Percentiles rank a stretch among this genome's conserved stretches.
phyloP scores from a whole-genome alignment of 768 basidiomycete species.

The Pleurotus tuber-regium region DNA sequence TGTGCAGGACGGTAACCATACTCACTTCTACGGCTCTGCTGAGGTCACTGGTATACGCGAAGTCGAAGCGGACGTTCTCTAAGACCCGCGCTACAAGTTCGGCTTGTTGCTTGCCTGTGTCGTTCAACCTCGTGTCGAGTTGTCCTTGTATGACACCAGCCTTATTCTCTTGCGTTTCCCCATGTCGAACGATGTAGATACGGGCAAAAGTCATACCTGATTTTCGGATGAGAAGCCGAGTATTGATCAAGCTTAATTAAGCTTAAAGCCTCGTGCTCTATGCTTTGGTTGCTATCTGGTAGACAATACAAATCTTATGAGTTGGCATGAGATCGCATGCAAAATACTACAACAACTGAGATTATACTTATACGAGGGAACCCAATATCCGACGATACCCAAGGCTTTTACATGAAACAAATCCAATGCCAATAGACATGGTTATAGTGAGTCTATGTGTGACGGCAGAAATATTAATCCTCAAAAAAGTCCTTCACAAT shows the following conservation, averaged over 20 bases:
- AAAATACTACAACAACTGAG: no score
- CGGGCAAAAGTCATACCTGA: constrained; percentile 38
- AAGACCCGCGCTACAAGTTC: constrained; percentile 51
- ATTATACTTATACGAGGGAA: no score
- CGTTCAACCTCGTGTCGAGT: constrained; percentile 65
- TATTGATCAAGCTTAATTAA: no score
- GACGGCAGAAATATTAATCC: constrained; percentile 8
- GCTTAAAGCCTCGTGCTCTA: no score
- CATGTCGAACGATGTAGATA: constrained; percentile 72
- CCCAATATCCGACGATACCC: no score
- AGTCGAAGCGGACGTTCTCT: constrained; percentile 50
- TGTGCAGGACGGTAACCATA: constrained; percentile 12
- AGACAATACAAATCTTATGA: no score
- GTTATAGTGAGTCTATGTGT: neutral
- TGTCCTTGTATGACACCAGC: constrained; percentile 73
- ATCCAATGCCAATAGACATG: no score
- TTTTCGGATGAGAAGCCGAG: no score
- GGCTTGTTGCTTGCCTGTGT: constrained; percentile 59
- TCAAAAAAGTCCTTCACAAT: no score
- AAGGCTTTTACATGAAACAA: no score
- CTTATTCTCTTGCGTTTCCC: constrained; percentile 72
- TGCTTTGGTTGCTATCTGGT: no score
- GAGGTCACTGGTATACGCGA: constrained; percentile 73
- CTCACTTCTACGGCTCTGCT: constrained; percentile 62
- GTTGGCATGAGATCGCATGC: no score